Percentiles rank a stretch among this genome's conserved stretches.
Evolutionary conservation across 306 rosid genomes (phyloP).

Genomic region (Hippophae tibetana): DNA sequence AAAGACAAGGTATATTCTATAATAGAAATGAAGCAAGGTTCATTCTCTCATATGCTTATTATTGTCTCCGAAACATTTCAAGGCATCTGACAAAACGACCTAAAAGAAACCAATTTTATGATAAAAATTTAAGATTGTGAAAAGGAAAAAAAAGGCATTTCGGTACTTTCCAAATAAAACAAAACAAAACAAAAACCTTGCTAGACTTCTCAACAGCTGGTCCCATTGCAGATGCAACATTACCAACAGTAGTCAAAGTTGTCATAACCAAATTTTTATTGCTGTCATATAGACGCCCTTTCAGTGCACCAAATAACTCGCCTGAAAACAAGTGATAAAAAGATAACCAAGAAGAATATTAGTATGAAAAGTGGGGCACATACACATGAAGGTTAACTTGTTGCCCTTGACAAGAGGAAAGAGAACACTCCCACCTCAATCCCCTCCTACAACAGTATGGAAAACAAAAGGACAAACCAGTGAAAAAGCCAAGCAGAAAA

Average conservation of each 20-base stretch:
- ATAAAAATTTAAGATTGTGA: too few relatives aligned
- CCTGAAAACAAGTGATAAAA: constrained; percentile 29
- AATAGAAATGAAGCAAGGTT: too few relatives aligned
- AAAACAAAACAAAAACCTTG: constrained; percentile 50
- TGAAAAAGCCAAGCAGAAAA: too few relatives aligned
- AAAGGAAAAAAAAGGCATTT: not conserved
- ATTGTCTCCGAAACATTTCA: too few relatives aligned
- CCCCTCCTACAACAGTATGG: too few relatives aligned
- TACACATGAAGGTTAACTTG: not conserved
- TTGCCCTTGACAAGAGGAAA: not conserved
- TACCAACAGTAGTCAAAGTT: constrained; percentile 72
- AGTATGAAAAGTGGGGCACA: constrained; percentile 1
- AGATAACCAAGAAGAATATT: constrained; percentile 4
- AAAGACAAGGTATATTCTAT: too few relatives aligned
- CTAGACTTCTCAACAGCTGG: constrained; percentile 88
- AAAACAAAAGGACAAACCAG: too few relatives aligned
- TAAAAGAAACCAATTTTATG: too few relatives aligned
- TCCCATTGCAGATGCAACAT: constrained; percentile 96
- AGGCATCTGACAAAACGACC: too few relatives aligned
- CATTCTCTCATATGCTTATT: too few relatives aligned
- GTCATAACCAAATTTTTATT: constrained; percentile 88
- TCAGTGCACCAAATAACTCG: constrained; percentile 90
- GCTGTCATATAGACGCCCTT: constrained; percentile 78
- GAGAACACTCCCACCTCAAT: not conserved
- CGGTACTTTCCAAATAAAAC: not conserved